phyloP scores from a whole-genome alignment of 176 grass and related monocot genomes.

The Eragrostis curvula region DNA sequence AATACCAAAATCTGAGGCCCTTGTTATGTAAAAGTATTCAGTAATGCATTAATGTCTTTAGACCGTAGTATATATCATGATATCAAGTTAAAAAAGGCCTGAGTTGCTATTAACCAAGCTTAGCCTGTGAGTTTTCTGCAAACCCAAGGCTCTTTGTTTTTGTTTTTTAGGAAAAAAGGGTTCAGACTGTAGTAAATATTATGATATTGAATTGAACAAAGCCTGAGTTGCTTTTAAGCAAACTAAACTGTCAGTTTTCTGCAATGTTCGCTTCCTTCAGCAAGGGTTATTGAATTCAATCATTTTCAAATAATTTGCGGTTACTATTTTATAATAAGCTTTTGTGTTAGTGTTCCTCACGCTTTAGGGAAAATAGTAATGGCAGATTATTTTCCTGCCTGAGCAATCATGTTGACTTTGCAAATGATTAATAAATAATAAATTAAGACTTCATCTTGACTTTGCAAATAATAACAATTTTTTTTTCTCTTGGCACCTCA shows the following conservation, averaged over 20 bases:
- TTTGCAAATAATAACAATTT: neutral
- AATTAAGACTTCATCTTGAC: neutral
- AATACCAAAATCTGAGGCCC: neutral
- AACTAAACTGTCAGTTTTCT: too few relatives aligned
- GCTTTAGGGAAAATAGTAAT: neutral
- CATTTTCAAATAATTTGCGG: neutral
- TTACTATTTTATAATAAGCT: neutral
- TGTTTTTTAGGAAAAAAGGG: too few relatives aligned
- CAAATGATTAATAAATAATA: neutral
- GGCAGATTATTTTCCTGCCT: too few relatives aligned
- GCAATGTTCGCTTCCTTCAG: neutral
- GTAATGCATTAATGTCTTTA: neutral
- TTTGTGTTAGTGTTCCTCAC: neutral
- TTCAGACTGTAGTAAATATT: neutral
- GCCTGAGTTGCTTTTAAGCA: too few relatives aligned
- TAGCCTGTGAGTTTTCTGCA: neutral
- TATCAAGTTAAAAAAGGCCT: neutral
- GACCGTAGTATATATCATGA: neutral
- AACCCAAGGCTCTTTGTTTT: neutral
- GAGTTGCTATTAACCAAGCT: neutral
- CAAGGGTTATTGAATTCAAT: neutral
- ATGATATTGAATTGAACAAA: constrained; percentile 3
- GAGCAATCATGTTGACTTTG: too few relatives aligned
- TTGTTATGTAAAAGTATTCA: neutral
- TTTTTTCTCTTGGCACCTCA: neutral